A percentile compares a stretch with the other conserved stretches of the same genome.
phyloP scores from a whole-genome alignment of 2,329 filamentous ascomycete species.

The Fulvia fulva region DNA sequence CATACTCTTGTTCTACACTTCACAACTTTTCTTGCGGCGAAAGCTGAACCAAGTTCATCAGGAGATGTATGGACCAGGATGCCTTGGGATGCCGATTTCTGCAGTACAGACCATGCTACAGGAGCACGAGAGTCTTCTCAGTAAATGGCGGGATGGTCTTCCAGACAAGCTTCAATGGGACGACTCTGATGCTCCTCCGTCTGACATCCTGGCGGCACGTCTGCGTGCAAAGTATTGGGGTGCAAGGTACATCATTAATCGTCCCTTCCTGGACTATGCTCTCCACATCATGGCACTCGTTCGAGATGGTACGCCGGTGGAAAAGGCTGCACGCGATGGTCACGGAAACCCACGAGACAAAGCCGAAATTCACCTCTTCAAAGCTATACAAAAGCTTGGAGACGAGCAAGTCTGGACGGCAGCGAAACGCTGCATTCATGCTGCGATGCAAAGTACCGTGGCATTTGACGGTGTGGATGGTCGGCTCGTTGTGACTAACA shows the following conservation, averaged over 20 bases:
- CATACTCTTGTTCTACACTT: constrained; percentile 56
- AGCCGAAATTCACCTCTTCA: constrained; percentile 34
- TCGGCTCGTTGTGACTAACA: constrained; percentile 81
- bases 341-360: constrained; percentile 29
- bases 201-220: constrained; percentile 75
- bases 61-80: constrained; percentile 47
- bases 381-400: constrained; percentile 31
- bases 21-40: constrained; percentile 59
- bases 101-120: constrained; percentile 29
- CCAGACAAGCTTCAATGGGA: constrained; percentile 56
- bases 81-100: constrained; percentile 17
- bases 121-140: constrained; percentile 38
- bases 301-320: constrained; percentile 19
- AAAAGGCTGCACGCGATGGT: constrained; percentile 29
- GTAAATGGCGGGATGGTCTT: constrained; percentile 52
- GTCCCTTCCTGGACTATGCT: constrained; percentile 66
- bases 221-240: constrained; percentile 94
- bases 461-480: constrained; percentile 72
- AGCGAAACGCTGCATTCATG: constrained; percentile 56
- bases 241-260: constrained; percentile 81
- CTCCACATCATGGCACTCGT: constrained; percentile 47
- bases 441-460: constrained; percentile 77
- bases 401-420: constrained; percentile 30
- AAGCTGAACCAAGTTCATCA: constrained; percentile 55
- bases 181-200: constrained; percentile 66